A percentile compares a stretch with the other conserved stretches of the same genome.
Conservation (phyloP, 192 early-diverging fungal genomes). For the Umbelopsis ramanniana region DNA sequence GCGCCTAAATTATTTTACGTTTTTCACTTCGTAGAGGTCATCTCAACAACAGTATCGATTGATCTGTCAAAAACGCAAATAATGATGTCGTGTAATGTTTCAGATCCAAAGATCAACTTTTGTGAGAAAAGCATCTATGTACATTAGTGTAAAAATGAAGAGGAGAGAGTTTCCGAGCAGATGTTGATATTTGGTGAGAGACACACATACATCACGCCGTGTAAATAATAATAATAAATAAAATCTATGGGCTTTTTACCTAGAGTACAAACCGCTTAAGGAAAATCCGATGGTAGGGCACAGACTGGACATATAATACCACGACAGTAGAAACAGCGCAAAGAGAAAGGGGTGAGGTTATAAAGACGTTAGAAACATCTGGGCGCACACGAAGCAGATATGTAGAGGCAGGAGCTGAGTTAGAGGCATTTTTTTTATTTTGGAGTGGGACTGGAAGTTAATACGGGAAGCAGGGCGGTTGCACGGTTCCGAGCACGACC, state of each 20-base stretch:
- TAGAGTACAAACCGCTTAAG: not conserved
- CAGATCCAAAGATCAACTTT: not conserved
- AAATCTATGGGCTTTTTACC: not conserved
- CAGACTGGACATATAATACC: not conserved
- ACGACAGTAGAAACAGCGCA: not conserved
- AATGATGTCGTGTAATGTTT: constrained; percentile 5
- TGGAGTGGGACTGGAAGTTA: not conserved
- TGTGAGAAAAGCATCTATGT: not conserved
- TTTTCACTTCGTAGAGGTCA: not conserved
- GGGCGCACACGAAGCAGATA: not conserved
- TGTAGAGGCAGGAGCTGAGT: not conserved
- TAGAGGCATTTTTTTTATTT: not conserved
- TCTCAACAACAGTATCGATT: not conserved
- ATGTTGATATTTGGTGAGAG: not conserved
- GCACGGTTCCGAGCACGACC: not conserved
- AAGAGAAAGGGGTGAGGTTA: not conserved
- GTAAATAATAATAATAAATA: not conserved
- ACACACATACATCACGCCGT: not conserved
- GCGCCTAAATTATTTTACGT: not conserved
- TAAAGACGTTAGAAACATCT: not conserved
- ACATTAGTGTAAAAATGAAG: not conserved
- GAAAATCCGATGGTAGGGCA: constrained; percentile 3
- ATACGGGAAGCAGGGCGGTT: not conserved
- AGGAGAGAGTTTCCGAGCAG: not conserved
- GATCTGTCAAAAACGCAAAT: constrained; percentile 19